Evolutionary conservation across 495 filamentous ascomycete species (phyloP).

Genomic region (Rusavskia elegans): DNA sequence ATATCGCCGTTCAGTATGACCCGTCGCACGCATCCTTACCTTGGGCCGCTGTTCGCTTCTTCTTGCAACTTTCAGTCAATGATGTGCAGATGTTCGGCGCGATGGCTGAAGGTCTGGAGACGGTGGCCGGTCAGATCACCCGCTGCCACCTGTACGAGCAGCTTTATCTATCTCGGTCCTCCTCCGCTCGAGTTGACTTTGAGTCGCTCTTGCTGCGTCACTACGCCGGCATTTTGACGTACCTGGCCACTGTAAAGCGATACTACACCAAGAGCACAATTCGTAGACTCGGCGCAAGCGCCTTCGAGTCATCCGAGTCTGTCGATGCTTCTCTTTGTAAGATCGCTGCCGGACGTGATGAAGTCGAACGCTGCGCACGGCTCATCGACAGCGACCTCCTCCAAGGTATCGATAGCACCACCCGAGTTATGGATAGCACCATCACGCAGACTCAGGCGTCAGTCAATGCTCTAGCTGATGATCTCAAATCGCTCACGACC

Average conservation of each 20-base stretch:
- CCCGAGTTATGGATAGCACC: neutral
- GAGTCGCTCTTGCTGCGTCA: neutral
- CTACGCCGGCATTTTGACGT: conserved; percentile 4
- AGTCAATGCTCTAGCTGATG: neutral
- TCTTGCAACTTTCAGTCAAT: conserved; percentile 10
- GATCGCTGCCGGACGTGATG: neutral
- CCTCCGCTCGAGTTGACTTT: conserved; percentile 1
- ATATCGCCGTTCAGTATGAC: conserved; percentile 13
- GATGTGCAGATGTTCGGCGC: conserved; percentile 3
- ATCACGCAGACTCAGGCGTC: neutral
- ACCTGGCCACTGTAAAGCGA: conserved; percentile 1
- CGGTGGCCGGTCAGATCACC: conserved; percentile 1
- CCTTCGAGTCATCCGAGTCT: neutral
- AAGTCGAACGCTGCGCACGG: neutral
- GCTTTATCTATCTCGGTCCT: neutral
- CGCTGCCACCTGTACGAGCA: conserved; percentile 4
- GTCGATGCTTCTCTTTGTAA: neutral
- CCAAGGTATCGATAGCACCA: neutral
- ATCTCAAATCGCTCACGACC: neutral
- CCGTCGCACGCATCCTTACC: conserved; percentile 14
- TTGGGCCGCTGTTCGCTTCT: conserved; percentile 15
- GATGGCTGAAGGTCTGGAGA: conserved; percentile 7
- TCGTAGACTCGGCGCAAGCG: neutral
- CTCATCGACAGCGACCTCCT: neutral
- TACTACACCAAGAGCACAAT: conserved; percentile 3